Base-by-base conservation (phyloP, 2,329 filamentous ascomycete genomes). In the Aspergillus aculeatus region DNA sequence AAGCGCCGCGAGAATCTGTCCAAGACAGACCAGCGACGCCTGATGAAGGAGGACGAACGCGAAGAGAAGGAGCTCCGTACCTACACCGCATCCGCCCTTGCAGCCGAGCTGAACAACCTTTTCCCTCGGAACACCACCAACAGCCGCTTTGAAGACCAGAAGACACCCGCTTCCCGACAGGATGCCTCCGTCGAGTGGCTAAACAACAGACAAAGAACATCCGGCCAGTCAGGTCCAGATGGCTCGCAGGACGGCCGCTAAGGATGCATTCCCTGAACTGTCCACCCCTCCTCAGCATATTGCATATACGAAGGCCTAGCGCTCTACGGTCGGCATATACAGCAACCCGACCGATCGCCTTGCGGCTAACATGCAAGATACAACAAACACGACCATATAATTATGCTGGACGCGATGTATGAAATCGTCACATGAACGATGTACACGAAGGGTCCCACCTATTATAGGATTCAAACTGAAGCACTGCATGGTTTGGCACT, bases 1-100 rank as follows among this genome's bases (percentile, higher is more conserved):
- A 85, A 94, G 70, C 89, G 94, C 69, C 88, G 95, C 54, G 84
- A 86, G 69, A 93, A 96, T 77, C 86, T 96, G 83, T 83, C 84
- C 74, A 96, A 97, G 80, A 63, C 73, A 19, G 89, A 96, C 69
- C 88, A 90, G 60, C 71, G 71, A 52, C 77, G 78, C 31, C 62
- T 82, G 47, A 68, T 77, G 58, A 78, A 78, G 63, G 80, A 82
- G 62, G 80, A 82, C 57, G 79, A 81, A 54, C 76, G 80, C 19
- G 80, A 82, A 65, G 80, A 82, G 66, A 72, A 72, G 56, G 80
- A 82, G 62, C 69, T 82, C 6, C 74, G 78, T 38, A 71, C 71
- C 26, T 82, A 77, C 66, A 79, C 77, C 50, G 77, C 75, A 3
- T 75, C 76, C n/a, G 77, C 77, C 14, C 69, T 82, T 21, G 77